Evolutionary conservation across 768 basidiomycete genomes (phyloP).

Genomic region (Hebeloma cylindrosporum): DNA sequence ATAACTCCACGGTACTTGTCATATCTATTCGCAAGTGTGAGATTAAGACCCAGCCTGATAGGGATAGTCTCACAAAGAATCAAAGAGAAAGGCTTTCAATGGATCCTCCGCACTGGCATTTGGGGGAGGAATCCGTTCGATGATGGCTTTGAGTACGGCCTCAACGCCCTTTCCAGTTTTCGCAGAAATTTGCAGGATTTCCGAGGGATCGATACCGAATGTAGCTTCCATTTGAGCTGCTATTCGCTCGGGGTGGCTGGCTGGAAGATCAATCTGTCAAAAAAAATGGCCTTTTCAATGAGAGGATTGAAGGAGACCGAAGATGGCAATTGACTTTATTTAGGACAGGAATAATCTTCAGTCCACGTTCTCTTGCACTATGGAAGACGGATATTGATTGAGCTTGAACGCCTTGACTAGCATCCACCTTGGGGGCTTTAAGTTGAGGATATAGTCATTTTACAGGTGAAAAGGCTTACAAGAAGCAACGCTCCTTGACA

Average conservation of each 20-base stretch:
- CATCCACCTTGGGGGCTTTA: slow-evolving; percentile 66
- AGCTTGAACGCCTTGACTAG: slow-evolving; percentile 97
- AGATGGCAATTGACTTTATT: slow-evolving; percentile 71
- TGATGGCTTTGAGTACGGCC: slow-evolving; percentile 72
- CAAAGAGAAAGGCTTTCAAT: slow-evolving; percentile 87
- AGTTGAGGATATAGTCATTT: slow-evolving; percentile 3
- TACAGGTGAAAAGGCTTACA: slow-evolving; percentile 27
- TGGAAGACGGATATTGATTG: slow-evolving; percentile 96
- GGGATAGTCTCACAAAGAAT: slow-evolving; percentile 69
- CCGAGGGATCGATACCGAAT: slow-evolving; percentile 74
- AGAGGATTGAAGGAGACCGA: slow-evolving; percentile 6
- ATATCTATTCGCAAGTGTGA: slow-evolving; percentile 52
- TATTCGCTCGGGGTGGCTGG: slow-evolving; percentile 80
- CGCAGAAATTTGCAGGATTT: slow-evolving; percentile 83
- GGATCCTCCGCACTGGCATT: slow-evolving; percentile 48
- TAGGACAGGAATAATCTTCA: slow-evolving; percentile 85
- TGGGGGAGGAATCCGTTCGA: slow-evolving; percentile 86
- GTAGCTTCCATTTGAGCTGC: slow-evolving; percentile 79
- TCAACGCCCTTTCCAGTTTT: slow-evolving; percentile 90
- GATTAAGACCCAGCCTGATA: neutral
- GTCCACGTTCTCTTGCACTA: slow-evolving; percentile 75
- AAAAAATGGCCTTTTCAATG: slow-evolving; percentile 3
- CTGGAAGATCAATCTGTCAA: slow-evolving; percentile 85
- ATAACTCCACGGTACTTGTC: slow-evolving; percentile 97
- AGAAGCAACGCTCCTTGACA: slow-evolving; percentile 84